Conservation (phyloP, 2,329 filamentous ascomycete species). For the Diaporthe humulicola region DNA sequence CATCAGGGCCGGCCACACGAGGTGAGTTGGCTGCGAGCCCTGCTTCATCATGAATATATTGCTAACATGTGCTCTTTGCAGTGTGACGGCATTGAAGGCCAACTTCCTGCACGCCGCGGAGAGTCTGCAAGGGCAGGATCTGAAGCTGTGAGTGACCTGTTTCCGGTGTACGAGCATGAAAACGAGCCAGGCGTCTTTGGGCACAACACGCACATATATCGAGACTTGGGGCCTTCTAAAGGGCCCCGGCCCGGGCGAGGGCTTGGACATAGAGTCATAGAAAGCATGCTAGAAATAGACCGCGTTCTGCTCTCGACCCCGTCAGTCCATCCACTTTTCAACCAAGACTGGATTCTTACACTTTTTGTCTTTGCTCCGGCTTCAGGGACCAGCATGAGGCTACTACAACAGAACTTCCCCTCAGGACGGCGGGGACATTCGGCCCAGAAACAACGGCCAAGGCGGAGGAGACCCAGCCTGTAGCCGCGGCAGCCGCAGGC, state of each 20-base stretch:
- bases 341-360: constrained; percentile 53
- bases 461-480: constrained; percentile 39
- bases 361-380: constrained; percentile 35
- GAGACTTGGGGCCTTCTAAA: constrained; percentile 4
- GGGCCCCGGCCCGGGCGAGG: background rate
- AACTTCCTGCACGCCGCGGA: constrained; percentile 87
- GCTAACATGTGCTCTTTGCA: constrained; percentile 52
- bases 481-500: constrained; percentile 1
- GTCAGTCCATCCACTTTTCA: constrained; percentile 34
- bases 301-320: constrained; percentile 42
- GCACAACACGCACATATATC: constrained; percentile 15
- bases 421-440: constrained; percentile 36
- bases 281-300: constrained; percentile 43
- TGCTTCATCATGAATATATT: background rate
- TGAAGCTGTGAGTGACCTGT: constrained; percentile 81
- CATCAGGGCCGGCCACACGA: constrained; percentile 88
- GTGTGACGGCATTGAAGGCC: constrained; percentile 89
- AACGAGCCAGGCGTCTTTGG: constrained; percentile 27
- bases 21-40: constrained; percentile 62
- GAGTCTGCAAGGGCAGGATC: constrained; percentile 75
- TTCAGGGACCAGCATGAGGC: constrained; percentile 38
- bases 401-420: constrained; percentile 37
- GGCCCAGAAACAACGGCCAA: constrained; percentile 41
- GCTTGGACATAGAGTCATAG: constrained; percentile 38
- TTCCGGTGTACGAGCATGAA: constrained; percentile 36